Evolutionary conservation across 2,329 filamentous ascomycete species (phyloP), one percentile per base, ranked within the genome.

Genomic region (Claviceps monticola): DNA sequence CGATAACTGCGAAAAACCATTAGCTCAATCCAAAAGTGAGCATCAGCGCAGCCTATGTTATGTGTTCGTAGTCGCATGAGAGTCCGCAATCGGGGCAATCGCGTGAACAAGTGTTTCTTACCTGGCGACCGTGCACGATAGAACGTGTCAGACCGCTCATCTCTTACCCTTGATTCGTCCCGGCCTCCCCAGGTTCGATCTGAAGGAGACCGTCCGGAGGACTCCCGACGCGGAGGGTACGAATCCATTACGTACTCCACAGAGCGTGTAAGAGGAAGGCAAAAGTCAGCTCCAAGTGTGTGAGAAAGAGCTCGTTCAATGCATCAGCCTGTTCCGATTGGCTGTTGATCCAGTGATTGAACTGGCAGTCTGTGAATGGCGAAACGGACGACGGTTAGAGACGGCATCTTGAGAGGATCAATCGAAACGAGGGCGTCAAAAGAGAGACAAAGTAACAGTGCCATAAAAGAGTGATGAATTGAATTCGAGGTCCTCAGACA

Each of bases 61-160:
- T 34, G 29, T 34, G 29, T 43, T 29, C 34, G 16, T 17, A 23
- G 19, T 16, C 17, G 42, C 29, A 26, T 16, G 19, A 46, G 29
- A 38, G 9, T 16, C 13, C 34, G 46, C 34, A 19, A 42, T 49
- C 13, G 8, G 46, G 34, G 16, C 21, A 26, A 29, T 39, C 16
- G 17, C n/a, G 14, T 36, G 14, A 29, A 9, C 9, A 47, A 21
- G 17, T 37, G 34, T 26, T 76, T 76, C 82, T 64, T 75, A 87
- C 84, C 82, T 66, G 84, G 83, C 59, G 84, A 87, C 64, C 84
- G 77, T 55, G 76, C 78, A 54, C 83, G 76, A 59, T 84, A 82
- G 56, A 82, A 83, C 43, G 70, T 74, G 60, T 85, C 80, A 48
- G 71, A 70, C 54, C 76, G 70, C 34, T 79, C 75, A 6, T 78